Percentiles rank a stretch among this genome's conserved stretches.
These are phyloP conservation scores for Hygrocybe coccinea DNA, from an alignment of 768 basidiomycete species.

Conservation along the genomic window DNA sequence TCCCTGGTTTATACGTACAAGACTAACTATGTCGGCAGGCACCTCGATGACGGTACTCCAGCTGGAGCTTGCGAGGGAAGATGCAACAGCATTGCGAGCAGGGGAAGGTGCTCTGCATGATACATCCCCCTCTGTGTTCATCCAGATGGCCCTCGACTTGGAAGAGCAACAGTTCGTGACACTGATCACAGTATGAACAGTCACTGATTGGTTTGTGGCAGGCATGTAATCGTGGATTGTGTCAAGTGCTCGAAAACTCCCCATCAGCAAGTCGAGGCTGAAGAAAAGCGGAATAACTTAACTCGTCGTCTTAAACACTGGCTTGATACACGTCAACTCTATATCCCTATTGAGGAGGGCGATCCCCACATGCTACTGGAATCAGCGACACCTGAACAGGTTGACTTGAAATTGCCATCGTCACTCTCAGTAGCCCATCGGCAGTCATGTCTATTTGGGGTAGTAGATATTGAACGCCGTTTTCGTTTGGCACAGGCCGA, in stretches of 20 bases:
- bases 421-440: neutral
- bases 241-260: neutral
- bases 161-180: conserved; percentile 9
- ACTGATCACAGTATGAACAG: too few relatives aligned
- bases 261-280: neutral
- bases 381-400: neutral
- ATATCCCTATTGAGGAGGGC: neutral
- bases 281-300: conserved; percentile 6
- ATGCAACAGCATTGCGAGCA: neutral
- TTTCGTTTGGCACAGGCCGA: conserved; percentile 5
- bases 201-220: conserved; percentile 1
- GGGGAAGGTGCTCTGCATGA: neutral
- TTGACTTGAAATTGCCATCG: neutral
- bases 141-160: conserved; percentile 4
- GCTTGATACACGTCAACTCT: neutral
- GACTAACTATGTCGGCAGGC: too few relatives aligned
- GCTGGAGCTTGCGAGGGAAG: conserved; percentile 8
- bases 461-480: conserved; percentile 2
- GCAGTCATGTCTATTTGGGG: neutral
- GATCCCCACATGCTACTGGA: neutral
- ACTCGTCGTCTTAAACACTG: neutral
- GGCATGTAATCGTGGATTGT: neutral
- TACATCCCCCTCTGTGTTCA: conserved; percentile 1
- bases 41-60: neutral
- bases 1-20: too few relatives aligned